These are phyloP conservation scores for Colletotrichum tanaceti DNA, from an alignment of 2,329 filamentous ascomycete genomes.

Conservation along the genomic window DNA sequence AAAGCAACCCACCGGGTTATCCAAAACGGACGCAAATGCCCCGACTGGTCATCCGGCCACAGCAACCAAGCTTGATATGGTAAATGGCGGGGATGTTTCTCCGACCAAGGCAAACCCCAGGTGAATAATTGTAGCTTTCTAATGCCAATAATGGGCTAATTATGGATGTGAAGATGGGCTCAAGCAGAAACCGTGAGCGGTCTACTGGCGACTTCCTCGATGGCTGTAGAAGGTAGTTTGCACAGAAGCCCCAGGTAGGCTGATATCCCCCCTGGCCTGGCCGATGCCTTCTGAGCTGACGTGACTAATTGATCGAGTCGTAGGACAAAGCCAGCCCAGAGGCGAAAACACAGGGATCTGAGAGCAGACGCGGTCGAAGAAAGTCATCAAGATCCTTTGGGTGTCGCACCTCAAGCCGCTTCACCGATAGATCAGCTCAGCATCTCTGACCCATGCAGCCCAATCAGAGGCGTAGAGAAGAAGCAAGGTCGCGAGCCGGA, in stretches of 20 bases:
- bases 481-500: not conserved
- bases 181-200: not conserved
- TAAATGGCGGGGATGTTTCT: not conserved
- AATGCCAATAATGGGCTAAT: not conserved
- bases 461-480: not conserved
- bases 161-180: not conserved
- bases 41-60: too few relatives aligned
- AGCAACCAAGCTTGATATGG: not conserved
- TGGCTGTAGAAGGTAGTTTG: slow-evolving; percentile 15
- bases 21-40: not conserved
- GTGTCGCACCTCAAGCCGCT: not conserved
- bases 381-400: not conserved
- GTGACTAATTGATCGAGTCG: not conserved
- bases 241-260: not conserved
- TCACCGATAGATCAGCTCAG: not conserved
- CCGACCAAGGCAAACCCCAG: not conserved
- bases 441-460: not conserved
- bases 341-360: not conserved
- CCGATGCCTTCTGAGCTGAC: not conserved
- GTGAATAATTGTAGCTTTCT: not conserved
- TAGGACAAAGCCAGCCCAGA: not conserved
- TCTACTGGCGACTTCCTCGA: slow-evolving; percentile 13
- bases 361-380: not conserved
- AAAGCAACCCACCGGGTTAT: not conserved
- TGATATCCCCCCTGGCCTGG: not conserved